phyloP scores from a whole-genome alignment of 306 rosid species.

The Quercus ilex region DNA sequence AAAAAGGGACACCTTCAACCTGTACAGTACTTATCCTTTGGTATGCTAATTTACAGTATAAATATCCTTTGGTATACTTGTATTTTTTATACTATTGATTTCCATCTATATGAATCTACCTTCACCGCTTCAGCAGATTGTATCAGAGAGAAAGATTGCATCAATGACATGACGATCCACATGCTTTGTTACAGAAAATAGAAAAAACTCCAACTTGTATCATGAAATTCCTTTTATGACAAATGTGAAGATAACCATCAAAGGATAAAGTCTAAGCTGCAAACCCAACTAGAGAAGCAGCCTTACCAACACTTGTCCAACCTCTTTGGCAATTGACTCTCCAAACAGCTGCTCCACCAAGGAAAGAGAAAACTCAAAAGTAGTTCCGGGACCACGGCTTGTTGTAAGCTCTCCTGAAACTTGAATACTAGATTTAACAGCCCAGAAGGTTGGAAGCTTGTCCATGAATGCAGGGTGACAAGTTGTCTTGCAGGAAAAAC shows the following conservation, averaged over 20 bases:
- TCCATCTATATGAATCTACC: not conserved
- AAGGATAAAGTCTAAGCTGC: conserved; percentile 3
- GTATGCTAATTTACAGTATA: not conserved
- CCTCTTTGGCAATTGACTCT: conserved; percentile 65
- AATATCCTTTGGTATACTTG: no score
- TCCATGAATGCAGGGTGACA: conserved; percentile 92
- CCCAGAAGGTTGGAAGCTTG: conserved; percentile 95
- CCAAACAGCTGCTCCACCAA: conserved; percentile 85
- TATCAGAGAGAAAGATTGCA: not conserved
- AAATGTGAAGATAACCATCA: not conserved
- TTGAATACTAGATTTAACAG: conserved; percentile 79
- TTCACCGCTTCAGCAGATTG: not conserved
- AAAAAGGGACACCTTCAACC: not conserved
- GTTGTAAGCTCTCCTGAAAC: conserved; percentile 87
- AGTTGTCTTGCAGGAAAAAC: conserved; percentile 68
- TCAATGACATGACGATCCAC: not conserved
- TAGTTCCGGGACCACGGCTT: conserved; percentile 94
- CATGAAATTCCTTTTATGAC: not conserved
- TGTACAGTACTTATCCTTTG: not conserved
- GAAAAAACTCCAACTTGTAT: not conserved
- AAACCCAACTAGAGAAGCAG: conserved; percentile 1
- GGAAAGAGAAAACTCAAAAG: conserved; percentile 72
- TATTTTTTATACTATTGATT: not conserved
- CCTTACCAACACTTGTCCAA: conserved; percentile 68
- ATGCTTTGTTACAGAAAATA: not conserved